Base-by-base conservation (phyloP, 768 basidiomycete species). In the Lentinus brumalis region DNA sequence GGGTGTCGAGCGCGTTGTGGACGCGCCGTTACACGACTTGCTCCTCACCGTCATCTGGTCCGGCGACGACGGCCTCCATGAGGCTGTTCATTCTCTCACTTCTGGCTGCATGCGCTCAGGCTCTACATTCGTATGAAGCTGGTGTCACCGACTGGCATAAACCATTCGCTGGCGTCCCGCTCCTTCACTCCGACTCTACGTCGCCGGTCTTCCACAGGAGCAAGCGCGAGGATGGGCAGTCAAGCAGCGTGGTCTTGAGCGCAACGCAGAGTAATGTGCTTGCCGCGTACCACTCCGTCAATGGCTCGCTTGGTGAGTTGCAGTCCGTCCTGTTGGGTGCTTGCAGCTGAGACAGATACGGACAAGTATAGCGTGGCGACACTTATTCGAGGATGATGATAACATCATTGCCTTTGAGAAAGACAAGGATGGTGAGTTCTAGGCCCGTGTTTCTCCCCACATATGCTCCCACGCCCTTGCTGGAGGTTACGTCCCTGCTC, bases 121-220 rank as follows among this genome's bases (percentile, higher is more conserved):
- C 67, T 9, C 52, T 67, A 10, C 87, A 91, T 61, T 82, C 89
- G 68, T 83, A 87, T 26, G 90, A 94, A 58, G 89, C 85, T 56
- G 91, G 92, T 46, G 76, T 89, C 46, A 81, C 95, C 47, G 94
- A 96, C 78, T 98, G 95, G 95, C 83, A 97, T 74, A 90, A 86
- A 66, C 74, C 80, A 14, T 81, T 89, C 31, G 77, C 93, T 57
- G 95, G 95, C 15, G 81, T 89, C 4, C 91, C 93, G 0, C 77
- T 87, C 4, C 73, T 80, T 38, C 75, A 79, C 9, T 78, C 84
- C 2, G 70, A 66, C 0, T 68, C 79, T 16, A 83, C 82, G 1
- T 77, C 87, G 6, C 93, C 94, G 0, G 71, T 78, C 9, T 86
- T 94, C 65, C 83, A 84, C 64, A 67, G 74, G 39, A 70, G 77